phyloP scores from a whole-genome alignment of 495 filamentous ascomycete genomes.

The Annulohypoxylon maeteangense region DNA sequence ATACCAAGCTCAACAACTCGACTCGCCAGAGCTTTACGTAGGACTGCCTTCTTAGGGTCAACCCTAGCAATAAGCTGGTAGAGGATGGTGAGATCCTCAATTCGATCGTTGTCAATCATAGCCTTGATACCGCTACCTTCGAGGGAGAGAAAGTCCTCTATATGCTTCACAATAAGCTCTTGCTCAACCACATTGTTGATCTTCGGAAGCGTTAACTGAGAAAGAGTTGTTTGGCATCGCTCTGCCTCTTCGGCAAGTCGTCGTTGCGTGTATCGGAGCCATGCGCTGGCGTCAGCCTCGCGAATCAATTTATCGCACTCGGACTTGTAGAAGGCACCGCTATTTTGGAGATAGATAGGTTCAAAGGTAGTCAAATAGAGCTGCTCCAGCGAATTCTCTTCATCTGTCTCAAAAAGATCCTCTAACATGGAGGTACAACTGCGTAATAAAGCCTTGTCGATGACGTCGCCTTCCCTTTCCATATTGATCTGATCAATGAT shows the following conservation, averaged over 20 bases:
- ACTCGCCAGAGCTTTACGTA: conserved; percentile 75
- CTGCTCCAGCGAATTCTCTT: conserved; percentile 77
- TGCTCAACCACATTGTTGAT: conserved; percentile 82
- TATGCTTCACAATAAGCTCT: conserved; percentile 78
- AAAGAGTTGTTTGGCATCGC: conserved; percentile 82
- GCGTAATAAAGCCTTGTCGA: conserved; percentile 83
- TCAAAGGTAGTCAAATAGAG: conserved; percentile 90
- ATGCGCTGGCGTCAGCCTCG: conserved; percentile 81
- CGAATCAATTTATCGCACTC: conserved; percentile 81
- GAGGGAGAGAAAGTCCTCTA: conserved; percentile 83
- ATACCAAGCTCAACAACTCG: conserved; percentile 82
- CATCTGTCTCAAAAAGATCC: conserved; percentile 81
- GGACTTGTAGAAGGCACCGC: conserved; percentile 74
- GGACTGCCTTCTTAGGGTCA: conserved; percentile 74
- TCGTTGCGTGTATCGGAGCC: conserved; percentile 79
- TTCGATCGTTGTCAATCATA: conserved; percentile 92
- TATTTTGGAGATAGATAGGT: conserved; percentile 75
- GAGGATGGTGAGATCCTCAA: conserved; percentile 78
- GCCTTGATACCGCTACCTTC: conserved; percentile 82
- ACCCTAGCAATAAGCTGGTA: conserved; percentile 82
- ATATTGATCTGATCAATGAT: conserved; percentile 91
- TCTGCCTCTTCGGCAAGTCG: conserved; percentile 83
- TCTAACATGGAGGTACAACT: conserved; percentile 92
- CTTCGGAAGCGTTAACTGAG: conserved; percentile 73
- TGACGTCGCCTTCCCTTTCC: conserved; percentile 89